phyloP scores from a whole-genome alignment of 306 rosid genomes.

The Mimosa pudica region DNA sequence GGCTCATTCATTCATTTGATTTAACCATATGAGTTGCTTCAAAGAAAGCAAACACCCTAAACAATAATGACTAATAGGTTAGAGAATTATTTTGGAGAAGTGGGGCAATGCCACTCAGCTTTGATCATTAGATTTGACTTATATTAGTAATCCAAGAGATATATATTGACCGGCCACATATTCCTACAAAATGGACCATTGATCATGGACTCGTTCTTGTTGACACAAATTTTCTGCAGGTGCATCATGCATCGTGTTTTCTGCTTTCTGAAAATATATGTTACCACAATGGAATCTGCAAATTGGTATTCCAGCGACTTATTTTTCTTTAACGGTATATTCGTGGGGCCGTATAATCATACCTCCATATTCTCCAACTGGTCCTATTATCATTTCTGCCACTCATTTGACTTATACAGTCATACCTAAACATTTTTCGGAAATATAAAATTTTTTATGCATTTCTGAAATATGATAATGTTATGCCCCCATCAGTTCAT shows the following conservation, averaged over 20 bases:
- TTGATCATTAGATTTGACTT: slow-evolving; percentile 12
- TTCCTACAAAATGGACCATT: not conserved
- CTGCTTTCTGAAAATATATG: slow-evolving; percentile 5
- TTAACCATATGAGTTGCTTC: slow-evolving; percentile 28
- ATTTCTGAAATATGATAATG: too few species aligned
- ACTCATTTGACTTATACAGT: not conserved
- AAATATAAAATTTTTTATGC: too few species aligned
- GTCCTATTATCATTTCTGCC: not conserved
- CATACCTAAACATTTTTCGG: not conserved
- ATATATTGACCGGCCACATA: slow-evolving; percentile 14
- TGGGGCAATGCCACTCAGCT: slow-evolving; percentile 21
- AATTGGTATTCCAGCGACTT: not conserved
- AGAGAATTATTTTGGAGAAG: slow-evolving; percentile 13
- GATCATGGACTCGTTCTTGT: not conserved
- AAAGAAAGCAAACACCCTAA: slow-evolving; percentile 18
- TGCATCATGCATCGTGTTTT: slow-evolving; percentile 1
- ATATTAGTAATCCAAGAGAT: slow-evolving; percentile 1
- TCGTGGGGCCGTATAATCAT: slow-evolving; percentile 31
- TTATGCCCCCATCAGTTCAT: too few species aligned
- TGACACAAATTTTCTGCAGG: too few species aligned
- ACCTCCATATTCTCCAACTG: slow-evolving; percentile 32
- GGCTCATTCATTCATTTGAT: not conserved
- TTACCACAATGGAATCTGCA: slow-evolving; percentile 34
- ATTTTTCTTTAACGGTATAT: not conserved
- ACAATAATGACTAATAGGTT: slow-evolving; percentile 30